Evolutionary conservation across 345 rosid species (phyloP), one percentile per base, ranked within the genome.

Genomic region (Mallotus nudiflorus): DNA sequence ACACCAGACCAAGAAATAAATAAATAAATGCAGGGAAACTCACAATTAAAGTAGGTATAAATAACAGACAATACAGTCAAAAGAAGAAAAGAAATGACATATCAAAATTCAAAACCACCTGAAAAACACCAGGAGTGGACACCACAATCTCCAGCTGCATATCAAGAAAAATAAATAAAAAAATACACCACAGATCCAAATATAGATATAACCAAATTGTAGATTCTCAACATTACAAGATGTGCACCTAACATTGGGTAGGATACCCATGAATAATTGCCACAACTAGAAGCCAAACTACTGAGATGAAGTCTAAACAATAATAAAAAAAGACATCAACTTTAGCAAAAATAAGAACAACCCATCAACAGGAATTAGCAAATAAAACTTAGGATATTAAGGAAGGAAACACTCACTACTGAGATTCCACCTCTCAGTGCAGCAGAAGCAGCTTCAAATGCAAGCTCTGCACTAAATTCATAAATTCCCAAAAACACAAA

Each of bases 121-220:
- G 82, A 70, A 83, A 82, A 61, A 82, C 91, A 65, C 85, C 82
- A 69, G 86, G 89, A 29, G 91, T 85, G 35, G 91, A 82, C 75
- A 78, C 66, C 53, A 84, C 86, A 69, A 83, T 82, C 79, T 87
- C 89, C 79, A 87, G 67, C 91, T 83, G 71, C 79, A 80, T 12
- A 49, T 14, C 14, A 1, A 55, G 10, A 62, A 66, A 65, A 70
- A 58, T 25, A 55, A 70, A 54, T 63, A 27, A 51, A 72, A 73
- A n/a, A 18, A 25, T 4, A 29, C 28, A 16, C 18, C 13, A 44
- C 15, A 35, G 64, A 68, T 70, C 50, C 22, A 14, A 28, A 42
- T 10, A 48, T 19, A 14, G 7, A 28, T 7, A n/a, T 19, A 15
- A 9, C 8, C 18, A 46, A 27, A 22, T 10, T 24, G 35, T 44